These are phyloP conservation scores for Limonomyces culmigenus DNA, from an alignment of 1,284 basidiomycete species.

Conservation along the genomic window DNA sequence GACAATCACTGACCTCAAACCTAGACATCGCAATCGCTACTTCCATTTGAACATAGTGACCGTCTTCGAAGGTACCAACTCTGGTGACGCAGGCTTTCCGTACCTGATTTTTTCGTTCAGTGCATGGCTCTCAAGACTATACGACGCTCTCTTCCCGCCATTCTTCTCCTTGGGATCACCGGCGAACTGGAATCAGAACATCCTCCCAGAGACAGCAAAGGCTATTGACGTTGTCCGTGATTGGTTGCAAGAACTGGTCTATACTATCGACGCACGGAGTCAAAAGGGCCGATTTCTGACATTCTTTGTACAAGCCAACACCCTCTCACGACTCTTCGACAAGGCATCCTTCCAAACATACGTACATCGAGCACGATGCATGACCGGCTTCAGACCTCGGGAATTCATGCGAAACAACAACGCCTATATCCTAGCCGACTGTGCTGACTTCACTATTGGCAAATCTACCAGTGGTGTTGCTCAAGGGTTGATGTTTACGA, in stretches of 20 bases:
- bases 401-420: not conserved
- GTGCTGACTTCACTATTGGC: not conserved
- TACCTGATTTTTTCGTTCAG: not conserved
- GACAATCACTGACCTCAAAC: not conserved
- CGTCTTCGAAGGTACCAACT: slow-evolving; percentile 3
- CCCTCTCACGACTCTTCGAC: slow-evolving; percentile 2
- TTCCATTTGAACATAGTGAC: slow-evolving; percentile 2
- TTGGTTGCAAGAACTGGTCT: slow-evolving; percentile 6
- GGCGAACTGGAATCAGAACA: not conserved
- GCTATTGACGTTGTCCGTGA: slow-evolving; percentile 4
- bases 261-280: slow-evolving; percentile 3
- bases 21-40: not conserved
- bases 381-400: not conserved
- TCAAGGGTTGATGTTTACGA: no score
- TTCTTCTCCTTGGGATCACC: slow-evolving; percentile 3
- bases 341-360: not conserved
- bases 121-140: slow-evolving; percentile 2
- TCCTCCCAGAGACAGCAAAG: slow-evolving; percentile 3
- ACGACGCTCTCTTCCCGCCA: slow-evolving; percentile 6
- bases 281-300: slow-evolving; percentile 5
- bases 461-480: not conserved
- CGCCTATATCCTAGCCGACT: not conserved
- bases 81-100: not conserved
- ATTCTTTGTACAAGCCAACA: slow-evolving; percentile 2
- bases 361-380: not conserved